phyloP scores from a whole-genome alignment of 2,329 filamentous ascomycete genomes.

The Phoma sp. region DNA sequence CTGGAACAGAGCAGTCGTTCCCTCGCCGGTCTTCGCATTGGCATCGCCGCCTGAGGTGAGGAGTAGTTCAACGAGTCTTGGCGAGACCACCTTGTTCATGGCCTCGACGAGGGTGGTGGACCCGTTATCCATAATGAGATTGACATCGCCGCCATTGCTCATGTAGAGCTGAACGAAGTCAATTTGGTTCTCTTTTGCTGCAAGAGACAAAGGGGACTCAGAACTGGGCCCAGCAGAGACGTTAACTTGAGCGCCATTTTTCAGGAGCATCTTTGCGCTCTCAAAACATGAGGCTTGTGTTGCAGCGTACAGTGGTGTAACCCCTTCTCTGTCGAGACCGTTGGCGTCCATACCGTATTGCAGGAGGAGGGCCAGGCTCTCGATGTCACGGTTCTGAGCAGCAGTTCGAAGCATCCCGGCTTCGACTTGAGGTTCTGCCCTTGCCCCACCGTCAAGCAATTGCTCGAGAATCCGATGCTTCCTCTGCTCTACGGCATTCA shows the following conservation, averaged over 20 bases:
- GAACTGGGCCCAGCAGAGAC: conserved; percentile 50
- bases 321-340: conserved; percentile 36
- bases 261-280: conserved; percentile 54
- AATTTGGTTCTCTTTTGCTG: conserved; percentile 59
- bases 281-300: conserved; percentile 38
- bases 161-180: conserved; percentile 66
- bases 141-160: conserved; percentile 65
- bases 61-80: conserved; percentile 62
- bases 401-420: conserved; percentile 41
- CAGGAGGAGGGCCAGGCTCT: conserved; percentile 36
- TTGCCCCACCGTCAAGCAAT: conserved; percentile 41
- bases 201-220: conserved; percentile 62
- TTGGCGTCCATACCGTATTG: conserved; percentile 41
- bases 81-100: conserved; percentile 65
- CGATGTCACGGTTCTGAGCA: conserved; percentile 38
- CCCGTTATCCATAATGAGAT: conserved; percentile 61
- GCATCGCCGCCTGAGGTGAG: conserved; percentile 65
- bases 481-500: conserved; percentile 65
- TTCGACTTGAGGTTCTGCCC: conserved; percentile 37
- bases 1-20: conserved; percentile 68
- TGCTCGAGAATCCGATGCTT: conserved; percentile 64
- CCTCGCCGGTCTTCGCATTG: conserved; percentile 65
- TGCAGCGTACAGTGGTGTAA: conserved; percentile 38
- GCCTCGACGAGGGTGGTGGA: conserved; percentile 65
- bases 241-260: conserved; percentile 32